Percentiles rank a stretch among this genome's conserved stretches.
Conservation (phyloP, 345 rosid genomes). For the Tarenaya hassleriana region DNA sequence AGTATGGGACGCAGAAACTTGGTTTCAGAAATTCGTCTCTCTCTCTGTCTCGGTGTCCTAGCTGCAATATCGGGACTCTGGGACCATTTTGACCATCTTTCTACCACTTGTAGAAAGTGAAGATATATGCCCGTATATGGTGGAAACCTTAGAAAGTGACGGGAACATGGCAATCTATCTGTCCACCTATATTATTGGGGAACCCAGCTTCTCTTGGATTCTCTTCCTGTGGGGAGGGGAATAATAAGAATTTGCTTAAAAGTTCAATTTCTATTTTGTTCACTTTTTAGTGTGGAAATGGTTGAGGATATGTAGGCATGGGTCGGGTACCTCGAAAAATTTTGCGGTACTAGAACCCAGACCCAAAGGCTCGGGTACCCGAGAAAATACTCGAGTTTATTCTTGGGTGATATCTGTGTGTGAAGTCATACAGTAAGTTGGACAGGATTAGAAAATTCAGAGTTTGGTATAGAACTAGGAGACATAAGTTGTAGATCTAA, state of each 20-base stretch:
- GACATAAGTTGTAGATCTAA: too few species aligned
- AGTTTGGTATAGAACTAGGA: too few species aligned
- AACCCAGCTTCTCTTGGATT: constrained; percentile 12
- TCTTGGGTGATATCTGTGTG: too few species aligned
- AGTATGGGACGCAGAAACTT: constrained; percentile 16
- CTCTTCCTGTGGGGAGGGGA: constrained; percentile 16
- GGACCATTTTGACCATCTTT: constrained; percentile 30
- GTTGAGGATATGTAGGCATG: too few species aligned
- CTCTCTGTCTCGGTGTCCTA: constrained; percentile 8
- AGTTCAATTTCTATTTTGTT: constrained; percentile 5
- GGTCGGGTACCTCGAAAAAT: too few species aligned
- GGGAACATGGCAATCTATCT: constrained; percentile 16
- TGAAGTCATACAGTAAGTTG: too few species aligned
- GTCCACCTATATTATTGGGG: constrained; percentile 21
- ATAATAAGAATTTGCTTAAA: constrained; percentile 9
- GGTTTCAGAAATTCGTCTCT: constrained; percentile 15
- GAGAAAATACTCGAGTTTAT: too few species aligned
- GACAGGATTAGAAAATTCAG: too few species aligned
- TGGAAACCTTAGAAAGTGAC: constrained; percentile 17
- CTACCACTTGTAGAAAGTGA: constrained; percentile 24
- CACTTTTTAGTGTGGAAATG: background rate
- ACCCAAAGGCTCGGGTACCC: too few species aligned
- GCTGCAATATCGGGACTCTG: constrained; percentile 18
- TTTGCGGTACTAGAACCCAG: too few species aligned
- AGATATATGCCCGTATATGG: too few species aligned